Evolutionary conservation across 2,329 filamentous ascomycete species (phyloP), one percentile per base, ranked within the genome.

Genomic region (Beauveria brongniartii): DNA sequence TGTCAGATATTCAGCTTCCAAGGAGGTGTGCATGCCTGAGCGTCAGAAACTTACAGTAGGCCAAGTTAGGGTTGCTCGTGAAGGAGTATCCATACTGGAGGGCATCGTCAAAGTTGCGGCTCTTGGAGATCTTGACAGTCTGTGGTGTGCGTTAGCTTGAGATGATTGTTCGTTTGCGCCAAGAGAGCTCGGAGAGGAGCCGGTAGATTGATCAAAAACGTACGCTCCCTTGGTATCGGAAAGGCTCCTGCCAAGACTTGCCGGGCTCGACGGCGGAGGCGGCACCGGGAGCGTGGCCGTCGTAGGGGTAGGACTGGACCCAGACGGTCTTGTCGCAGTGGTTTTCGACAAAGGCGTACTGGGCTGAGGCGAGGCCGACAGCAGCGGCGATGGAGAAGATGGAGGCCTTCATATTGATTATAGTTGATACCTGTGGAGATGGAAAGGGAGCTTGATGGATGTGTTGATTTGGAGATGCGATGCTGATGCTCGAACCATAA

Each of bases 21-120:
- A 40, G 7, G 2, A 41, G 4, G 10, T 30, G 28, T 30, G 9
- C 12, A 16, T 20, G 48, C 14, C 18, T 37, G 34, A 3, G 22
- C 20, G 48, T 16, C 56, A 20, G 28, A 34, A 37, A 68, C 73
- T 69, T 63, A 75, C 73, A 78, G 68, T 76, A 77, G 57, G 71
- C 72, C 43, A 73, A 71, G 67, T 75, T 63, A 5, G 72, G 71
- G 64, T 69, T 70, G 2, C 61, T 56, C 53, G 65, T 65, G 63
- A 75, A 76, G 0, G 74, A 77, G 67, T 77, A 77, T 52, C 75
- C 75, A 62, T 77, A 73, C 69, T 76, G 77, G 5, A 78, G 71
- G 1, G 74, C 75, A 26, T 53, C 64, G 55, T 63, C 64, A 7
- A 78, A 70, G 24, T 70, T 72, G 68, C 69, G 74, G 64, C 68